phyloP scores from a whole-genome alignment of 2,329 filamentous ascomycete genomes.

The Penicillium sp. region DNA sequence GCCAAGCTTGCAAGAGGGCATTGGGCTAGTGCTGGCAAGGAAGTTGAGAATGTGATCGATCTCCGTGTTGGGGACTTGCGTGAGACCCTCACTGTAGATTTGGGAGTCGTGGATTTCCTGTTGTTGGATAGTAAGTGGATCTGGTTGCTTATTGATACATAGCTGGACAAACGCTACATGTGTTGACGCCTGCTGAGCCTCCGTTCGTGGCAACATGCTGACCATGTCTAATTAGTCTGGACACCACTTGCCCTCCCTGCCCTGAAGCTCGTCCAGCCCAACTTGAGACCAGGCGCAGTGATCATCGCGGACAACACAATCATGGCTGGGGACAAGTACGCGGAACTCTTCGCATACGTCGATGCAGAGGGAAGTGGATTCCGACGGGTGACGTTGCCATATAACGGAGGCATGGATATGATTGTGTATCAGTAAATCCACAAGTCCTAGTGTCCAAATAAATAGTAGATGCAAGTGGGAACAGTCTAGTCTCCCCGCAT shows the following conservation, averaged over 20 bases:
- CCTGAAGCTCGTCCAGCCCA: slow-evolving; percentile 18
- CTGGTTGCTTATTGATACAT: too few relatives aligned
- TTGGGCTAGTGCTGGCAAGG: slow-evolving; percentile 55
- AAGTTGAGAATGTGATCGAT: slow-evolving; percentile 55
- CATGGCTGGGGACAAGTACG: slow-evolving; percentile 10
- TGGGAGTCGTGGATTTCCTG: slow-evolving; percentile 58
- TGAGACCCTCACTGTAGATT: slow-evolving; percentile 55
- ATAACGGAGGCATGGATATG: slow-evolving; percentile 20
- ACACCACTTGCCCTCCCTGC: slow-evolving; percentile 54
- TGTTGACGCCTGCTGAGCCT: too few relatives aligned
- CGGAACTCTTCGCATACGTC: slow-evolving; percentile 18
- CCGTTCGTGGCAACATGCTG: not conserved
- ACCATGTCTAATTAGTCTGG: slow-evolving; percentile 52
- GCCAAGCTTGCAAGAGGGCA: slow-evolving; percentile 53
- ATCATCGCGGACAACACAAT: slow-evolving; percentile 21
- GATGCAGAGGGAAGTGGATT: slow-evolving; percentile 19
- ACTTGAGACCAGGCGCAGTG: slow-evolving; percentile 15
- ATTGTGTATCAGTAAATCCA: slow-evolving; percentile 19
- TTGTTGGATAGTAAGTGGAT: slow-evolving; percentile 62
- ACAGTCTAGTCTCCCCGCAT: not conserved
- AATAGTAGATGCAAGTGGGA: not conserved
- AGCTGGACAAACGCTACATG: too few relatives aligned
- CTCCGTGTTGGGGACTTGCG: slow-evolving; percentile 59
- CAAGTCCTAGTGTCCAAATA: not conserved
- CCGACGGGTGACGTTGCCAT: slow-evolving; percentile 20